Conservation (phyloP, 2,329 filamentous ascomycete species). For the Calycina marina region DNA sequence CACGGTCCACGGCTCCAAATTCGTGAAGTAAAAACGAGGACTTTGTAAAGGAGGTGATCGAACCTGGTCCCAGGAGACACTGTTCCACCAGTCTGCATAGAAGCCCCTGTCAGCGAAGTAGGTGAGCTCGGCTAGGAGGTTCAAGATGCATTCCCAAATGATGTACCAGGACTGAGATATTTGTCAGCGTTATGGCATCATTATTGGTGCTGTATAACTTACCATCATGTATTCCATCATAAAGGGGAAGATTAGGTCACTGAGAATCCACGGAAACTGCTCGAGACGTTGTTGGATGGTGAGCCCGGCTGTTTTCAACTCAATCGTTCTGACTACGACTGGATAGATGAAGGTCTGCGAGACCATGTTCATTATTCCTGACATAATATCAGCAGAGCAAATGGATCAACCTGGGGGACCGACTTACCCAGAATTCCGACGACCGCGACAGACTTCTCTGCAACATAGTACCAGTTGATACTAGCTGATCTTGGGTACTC, state of each 20-base stretch:
- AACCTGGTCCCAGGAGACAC: constrained; percentile 52
- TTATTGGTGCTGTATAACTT: constrained; percentile 2
- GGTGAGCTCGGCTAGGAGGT: constrained; percentile 63
- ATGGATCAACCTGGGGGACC: too few relatives aligned
- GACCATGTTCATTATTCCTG: constrained; percentile 70
- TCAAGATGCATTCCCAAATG: constrained; percentile 65
- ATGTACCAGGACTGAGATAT: constrained; percentile 52
- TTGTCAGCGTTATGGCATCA: constrained; percentile 2
- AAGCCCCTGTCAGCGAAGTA: constrained; percentile 66
- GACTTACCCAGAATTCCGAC: constrained; percentile 59
- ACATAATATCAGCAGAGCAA: too few relatives aligned
- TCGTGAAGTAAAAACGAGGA: too few relatives aligned
- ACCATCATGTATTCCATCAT: constrained; percentile 56
- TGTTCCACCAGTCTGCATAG: constrained; percentile 51
- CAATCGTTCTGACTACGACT: constrained; percentile 50
- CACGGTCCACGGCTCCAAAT: too few relatives aligned
- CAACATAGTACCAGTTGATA: constrained; percentile 62
- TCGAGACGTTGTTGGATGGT: constrained; percentile 44
- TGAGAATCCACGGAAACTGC: constrained; percentile 62
- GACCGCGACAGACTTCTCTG: constrained; percentile 55
- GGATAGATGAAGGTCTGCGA: constrained; percentile 68
- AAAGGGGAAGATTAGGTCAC: constrained; percentile 63
- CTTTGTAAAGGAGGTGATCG: too few relatives aligned
- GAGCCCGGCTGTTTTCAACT: constrained; percentile 52
- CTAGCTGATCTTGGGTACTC: constrained; percentile 58